Evolutionary conservation across 192 early-diverging fungal species (phyloP).

Genomic region (Backusella sp.): DNA sequence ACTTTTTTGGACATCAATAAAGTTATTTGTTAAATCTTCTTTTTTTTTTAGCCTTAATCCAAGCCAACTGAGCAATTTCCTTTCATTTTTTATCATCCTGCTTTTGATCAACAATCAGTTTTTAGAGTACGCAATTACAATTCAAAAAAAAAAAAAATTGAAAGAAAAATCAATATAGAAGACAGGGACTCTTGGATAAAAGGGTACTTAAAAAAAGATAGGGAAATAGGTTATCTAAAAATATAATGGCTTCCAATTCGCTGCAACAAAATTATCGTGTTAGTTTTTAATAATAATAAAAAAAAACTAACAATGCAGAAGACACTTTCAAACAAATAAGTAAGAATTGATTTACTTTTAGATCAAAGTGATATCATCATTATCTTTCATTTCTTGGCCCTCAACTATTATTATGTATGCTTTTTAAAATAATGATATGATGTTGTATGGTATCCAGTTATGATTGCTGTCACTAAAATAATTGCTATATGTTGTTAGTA

Average conservation of each 20-base stretch:
- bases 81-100: background rate
- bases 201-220: background rate
- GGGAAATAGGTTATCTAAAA: background rate
- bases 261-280: background rate
- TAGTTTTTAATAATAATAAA: background rate
- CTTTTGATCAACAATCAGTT: background rate
- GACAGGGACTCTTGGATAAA: background rate
- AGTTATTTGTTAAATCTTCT: background rate
- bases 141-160: background rate
- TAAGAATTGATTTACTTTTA: background rate
- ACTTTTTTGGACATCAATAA: background rate
- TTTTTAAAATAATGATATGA: background rate
- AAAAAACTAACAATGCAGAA: background rate
- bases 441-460: background rate
- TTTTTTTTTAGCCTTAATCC: background rate
- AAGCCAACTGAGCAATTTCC: background rate
- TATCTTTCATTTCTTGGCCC: background rate
- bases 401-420: background rate
- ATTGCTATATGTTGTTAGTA: background rate
- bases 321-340: background rate
- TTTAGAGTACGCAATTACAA: background rate
- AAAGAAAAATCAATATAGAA: background rate
- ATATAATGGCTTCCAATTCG: background rate
- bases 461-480: background rate
- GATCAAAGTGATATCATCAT: background rate